Evolutionary conservation across 352 stramenopile genomes (phyloP), one percentile per base, ranked within the genome.

Genomic region (Phytophthora kernoviae): DNA sequence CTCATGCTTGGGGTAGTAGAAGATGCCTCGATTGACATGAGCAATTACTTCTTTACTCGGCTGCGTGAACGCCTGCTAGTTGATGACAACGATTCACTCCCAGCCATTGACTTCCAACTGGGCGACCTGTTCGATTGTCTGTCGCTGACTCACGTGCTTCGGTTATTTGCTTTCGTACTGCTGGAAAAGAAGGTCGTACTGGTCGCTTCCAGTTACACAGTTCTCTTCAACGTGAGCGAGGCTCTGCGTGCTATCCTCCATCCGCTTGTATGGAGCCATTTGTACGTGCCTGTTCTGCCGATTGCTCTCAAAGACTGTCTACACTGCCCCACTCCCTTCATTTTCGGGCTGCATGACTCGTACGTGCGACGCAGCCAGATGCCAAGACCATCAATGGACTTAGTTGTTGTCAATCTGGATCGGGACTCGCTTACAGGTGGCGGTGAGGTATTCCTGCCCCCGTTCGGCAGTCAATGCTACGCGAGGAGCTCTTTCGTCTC

Each of bases 131-230:
- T 88, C 40, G 81, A 88, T 14, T 77, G 67, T 44, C 62, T 90
- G 0, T 87, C 81, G 2, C 55, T 88, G 37, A 73, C 75, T 1
- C 68, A 91, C 48, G 56, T 88, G 5, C 65, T 92, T 48, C 75
- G 73, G 7, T 66, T 93, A 6, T 81, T 94, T 27, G 74, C 79
- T 2, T 73, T 89, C 18, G 71, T 79, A 6, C 33, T 94, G 20
- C 57, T 85, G 36, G 82, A 94, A 47, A 88, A 85, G 49, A 87
- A 92, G 48, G 68, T 94, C n/a, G 62, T 92, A 36, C 59, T 94
- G 2, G 79, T 94, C 0, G 73, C 77, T 0, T 87, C 79, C 0
- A 87, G 78, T 24, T 89, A 87, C 47, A 90, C 81, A 2, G 58
- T 90, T 11, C 49, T 94, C 3, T 70, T 90, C 15, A 76, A 70